Base-by-base conservation (phyloP, 164 flowering plant species). In the Cinnamomum chago region DNA sequence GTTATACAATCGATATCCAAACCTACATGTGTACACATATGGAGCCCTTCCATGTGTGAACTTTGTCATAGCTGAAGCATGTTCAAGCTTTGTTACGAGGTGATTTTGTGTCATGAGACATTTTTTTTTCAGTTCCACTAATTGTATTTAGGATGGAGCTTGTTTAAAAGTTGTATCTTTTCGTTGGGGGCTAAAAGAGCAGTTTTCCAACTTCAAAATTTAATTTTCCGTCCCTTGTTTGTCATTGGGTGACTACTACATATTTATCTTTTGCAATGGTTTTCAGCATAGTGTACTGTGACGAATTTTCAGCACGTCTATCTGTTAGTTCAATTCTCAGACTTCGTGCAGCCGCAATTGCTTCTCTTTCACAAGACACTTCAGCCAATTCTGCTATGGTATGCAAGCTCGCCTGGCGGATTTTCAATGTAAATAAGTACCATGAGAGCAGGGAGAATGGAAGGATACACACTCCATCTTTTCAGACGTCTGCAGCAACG, bases 11-110 rank as follows among this genome's bases (percentile, higher is more conserved):
- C 80, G 81, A 23, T 90, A 78, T 72, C 92, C 91, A 22, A 86
- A 86, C 71, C 85, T 93, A 75, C 94, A 88, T 78, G 98, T 93
- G 28, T 89, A 85, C 79, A 58, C 92, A 9, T 93, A 81, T 83
- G 98, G 96, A 33, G 73, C 95, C 67, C 95, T 90, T 82, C 98
- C 96, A 72, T 93, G 92, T 79, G 84, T 93, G 65, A 93, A 91
- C 85, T 79, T 81, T 33, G 74, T 80, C 11, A 70, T 90, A 25
- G 93, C 92, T 73, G 86, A 88, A 76, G 90, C 96, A 50, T 91
- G 96, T 78, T 89, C 96, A 40, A 80, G 83, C 27, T 91, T 93
- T 69, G 81, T 93, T 17, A 93, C 98, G 55, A 91, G 95, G 97
- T 91, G 84, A 82, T 68, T 70, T 27, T 50, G 25, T 15, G 17